Base-by-base conservation (phyloP, 495 filamentous ascomycete genomes). In the Penicillium goetzii region DNA sequence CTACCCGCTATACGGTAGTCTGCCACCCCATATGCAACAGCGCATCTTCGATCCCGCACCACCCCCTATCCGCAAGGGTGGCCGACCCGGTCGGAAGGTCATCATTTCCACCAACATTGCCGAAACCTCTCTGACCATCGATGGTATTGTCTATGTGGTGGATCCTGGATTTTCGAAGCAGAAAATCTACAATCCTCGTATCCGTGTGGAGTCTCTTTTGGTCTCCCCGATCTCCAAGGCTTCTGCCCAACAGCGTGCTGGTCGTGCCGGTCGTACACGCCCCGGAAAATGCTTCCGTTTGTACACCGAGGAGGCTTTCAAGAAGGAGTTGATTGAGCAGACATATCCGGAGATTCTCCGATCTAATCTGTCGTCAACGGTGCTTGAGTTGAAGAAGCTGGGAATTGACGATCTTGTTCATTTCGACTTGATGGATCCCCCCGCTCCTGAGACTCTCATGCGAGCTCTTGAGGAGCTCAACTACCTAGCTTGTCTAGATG, bases 151-250 rank as follows among this genome's bases (percentile, higher is more conserved):
- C 26, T 99, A 97, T 66, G 96, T 99, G 19, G 93, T 99, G 10
- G 96, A 99, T 72, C 95, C 96, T 8, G 96, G 96, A 23, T 99
- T 99, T 80, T 96, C 91, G 74, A 99, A 99, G 83, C 96, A 99
- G 74, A 99, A 99, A 78, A 93, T 99, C 64, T 99, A 98, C 84
- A 97, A 98, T 72, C 94, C 96, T 26, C 88, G 96, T 57, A 91
- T 97, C 59, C 90, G 96, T 72, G 93, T 98, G 43, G 96, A 99
- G 75, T 98, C 96, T 0, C 81, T 99, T 2, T 81, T 99, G 6
- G 93, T 99, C 6, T 97, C 96, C 14, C 91, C 96, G 5, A 98
- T 98, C 58, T 97, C 94, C 34, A 97, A 96, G 78, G 96, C 96
- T 14, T 98, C 95, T n/a, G 96, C 96, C 0, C 93, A 97, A 67